phyloP scores from a whole-genome alignment of 768 basidiomycete species.

The Strobilomyces echinocephalus region DNA sequence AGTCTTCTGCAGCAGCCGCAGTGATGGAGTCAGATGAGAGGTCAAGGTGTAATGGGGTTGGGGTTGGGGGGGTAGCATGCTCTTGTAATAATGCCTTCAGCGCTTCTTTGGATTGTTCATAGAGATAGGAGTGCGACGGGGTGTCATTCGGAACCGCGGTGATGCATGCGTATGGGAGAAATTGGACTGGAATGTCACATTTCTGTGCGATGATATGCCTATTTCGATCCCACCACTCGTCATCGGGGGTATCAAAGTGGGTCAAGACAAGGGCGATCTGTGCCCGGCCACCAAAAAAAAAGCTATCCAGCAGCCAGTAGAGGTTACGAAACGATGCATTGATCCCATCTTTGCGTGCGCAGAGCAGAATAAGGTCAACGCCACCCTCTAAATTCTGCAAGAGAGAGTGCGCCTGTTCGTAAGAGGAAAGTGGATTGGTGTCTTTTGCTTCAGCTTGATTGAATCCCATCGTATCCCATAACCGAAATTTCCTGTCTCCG shows the following conservation, averaged over 20 bases:
- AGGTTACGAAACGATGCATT: conserved; percentile 33
- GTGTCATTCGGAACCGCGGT: conserved; percentile 12
- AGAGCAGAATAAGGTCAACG: conserved; percentile 38
- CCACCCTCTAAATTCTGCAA: conserved; percentile 32
- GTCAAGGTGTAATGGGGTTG: conserved; percentile 14
- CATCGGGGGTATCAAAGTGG: conserved; percentile 32
- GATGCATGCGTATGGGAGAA: conserved; percentile 15
- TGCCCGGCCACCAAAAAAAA: conserved; percentile 35
- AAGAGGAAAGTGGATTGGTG: conserved; percentile 18
- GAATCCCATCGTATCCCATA: conserved; percentile 35
- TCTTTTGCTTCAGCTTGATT: conserved; percentile 20
- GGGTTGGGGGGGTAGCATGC: conserved; percentile 2
- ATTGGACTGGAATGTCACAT: conserved; percentile 11
- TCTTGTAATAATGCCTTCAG: conserved; percentile 9
- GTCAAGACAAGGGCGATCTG: conserved; percentile 38
- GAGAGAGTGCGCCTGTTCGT: conserved; percentile 30
- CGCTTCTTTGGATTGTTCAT: conserved; percentile 13
- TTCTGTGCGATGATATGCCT: conserved; percentile 14
- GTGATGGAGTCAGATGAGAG: conserved; percentile 8
- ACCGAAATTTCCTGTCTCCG: conserved; percentile 17
- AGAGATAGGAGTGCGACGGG: background rate
- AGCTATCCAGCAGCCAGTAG: conserved; percentile 34
- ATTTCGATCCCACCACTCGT: conserved; percentile 39
- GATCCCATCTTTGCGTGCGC: conserved; percentile 37
- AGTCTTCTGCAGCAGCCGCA: conserved; percentile 1